phyloP scores from a whole-genome alignment of 257 asterid species.

The Solanum chmielewskii region DNA sequence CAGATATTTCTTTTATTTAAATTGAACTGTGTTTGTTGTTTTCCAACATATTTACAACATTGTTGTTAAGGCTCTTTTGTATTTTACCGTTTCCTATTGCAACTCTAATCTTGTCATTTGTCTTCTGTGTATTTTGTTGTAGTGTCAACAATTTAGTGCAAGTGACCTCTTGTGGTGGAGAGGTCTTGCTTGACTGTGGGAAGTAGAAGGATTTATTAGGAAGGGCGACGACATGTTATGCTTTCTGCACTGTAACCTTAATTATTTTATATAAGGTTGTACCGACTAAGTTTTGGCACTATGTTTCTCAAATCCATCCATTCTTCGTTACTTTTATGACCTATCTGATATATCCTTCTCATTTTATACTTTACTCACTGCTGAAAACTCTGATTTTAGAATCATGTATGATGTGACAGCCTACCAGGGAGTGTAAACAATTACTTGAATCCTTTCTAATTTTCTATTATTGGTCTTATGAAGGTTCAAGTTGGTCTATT shows the following conservation, averaged over 20 bases:
- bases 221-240: constrained; percentile 55
- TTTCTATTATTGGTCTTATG: background rate
- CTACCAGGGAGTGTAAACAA: background rate
- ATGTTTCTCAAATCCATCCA: background rate
- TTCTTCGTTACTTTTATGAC: background rate
- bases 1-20: background rate
- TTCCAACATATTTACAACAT: background rate
- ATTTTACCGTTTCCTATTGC: background rate
- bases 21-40: background rate
- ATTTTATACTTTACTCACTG: background rate
- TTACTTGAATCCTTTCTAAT: background rate
- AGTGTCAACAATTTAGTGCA: constrained; percentile 40
- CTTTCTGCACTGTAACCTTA: background rate
- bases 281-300: background rate
- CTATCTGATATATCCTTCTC: background rate
- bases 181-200: constrained; percentile 61
- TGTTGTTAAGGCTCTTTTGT: background rate
- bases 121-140: background rate
- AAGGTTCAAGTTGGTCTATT: background rate
- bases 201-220: constrained; percentile 46
- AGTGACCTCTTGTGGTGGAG: constrained; percentile 73
- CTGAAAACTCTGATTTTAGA: background rate
- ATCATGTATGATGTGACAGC: background rate
- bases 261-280: background rate
- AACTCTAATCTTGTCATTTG: background rate